phyloP scores from a whole-genome alignment of 2,329 filamentous ascomycete genomes.

The Xylaria sp. region DNA sequence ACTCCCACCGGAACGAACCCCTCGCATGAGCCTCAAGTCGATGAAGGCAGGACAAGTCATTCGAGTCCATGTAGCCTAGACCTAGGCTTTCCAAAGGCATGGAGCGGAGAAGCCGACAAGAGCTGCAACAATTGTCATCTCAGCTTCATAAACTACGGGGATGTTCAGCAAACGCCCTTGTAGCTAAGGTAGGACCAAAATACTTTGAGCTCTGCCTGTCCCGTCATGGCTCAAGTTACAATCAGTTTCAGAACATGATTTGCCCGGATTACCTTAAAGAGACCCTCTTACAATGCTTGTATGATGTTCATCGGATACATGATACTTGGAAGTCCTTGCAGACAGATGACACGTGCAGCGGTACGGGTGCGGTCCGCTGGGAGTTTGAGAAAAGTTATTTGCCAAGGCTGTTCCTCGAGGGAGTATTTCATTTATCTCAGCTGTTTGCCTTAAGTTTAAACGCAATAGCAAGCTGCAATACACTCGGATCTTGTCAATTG shows the following conservation, averaged over 20 bases:
- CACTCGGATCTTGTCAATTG: neutral
- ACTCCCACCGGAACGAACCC: neutral
- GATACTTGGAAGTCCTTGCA: slow-evolving; percentile 19
- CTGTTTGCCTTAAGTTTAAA: slow-evolving; percentile 2
- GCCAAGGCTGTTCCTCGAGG: slow-evolving; percentile 10
- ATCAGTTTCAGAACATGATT: slow-evolving; percentile 23
- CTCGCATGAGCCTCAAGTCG: slow-evolving; percentile 9
- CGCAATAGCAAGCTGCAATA: neutral
- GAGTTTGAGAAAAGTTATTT: neutral
- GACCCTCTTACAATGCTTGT: slow-evolving; percentile 13
- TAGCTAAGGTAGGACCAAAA: slow-evolving; percentile 1
- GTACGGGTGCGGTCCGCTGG: neutral
- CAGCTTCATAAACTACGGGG: neutral
- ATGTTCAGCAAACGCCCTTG: neutral
- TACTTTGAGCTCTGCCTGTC: slow-evolving; percentile 4
- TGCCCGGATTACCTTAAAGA: slow-evolving; percentile 1
- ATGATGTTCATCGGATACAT: slow-evolving; percentile 19
- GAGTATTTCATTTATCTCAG: slow-evolving; percentile 17
- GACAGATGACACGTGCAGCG: slow-evolving; percentile 31
- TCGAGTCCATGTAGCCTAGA: neutral
- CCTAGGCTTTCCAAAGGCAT: neutral
- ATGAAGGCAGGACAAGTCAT: neutral
- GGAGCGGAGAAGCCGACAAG: neutral
- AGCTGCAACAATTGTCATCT: neutral
- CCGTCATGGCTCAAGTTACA: slow-evolving; percentile 15